Evolutionary conservation across 768 basidiomycete species (phyloP).

Genomic region (Candolleomyces aberdarensis): DNA sequence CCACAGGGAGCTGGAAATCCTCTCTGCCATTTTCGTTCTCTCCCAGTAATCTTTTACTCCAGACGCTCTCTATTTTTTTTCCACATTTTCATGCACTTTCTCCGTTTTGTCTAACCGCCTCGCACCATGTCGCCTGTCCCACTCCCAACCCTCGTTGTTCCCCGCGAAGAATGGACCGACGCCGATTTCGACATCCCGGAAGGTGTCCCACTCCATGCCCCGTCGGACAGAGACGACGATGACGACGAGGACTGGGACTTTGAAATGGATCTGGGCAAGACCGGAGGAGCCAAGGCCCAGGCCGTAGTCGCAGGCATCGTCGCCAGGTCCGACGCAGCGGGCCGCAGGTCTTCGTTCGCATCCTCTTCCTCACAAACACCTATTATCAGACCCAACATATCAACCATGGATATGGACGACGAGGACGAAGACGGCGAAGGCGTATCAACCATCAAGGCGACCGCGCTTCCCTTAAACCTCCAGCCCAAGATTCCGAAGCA

Average conservation of each 20-base stretch:
- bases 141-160: constrained; percentile 48
- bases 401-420: constrained; percentile 47
- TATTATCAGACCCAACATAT: constrained; percentile 66
- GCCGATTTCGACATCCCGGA: constrained; percentile 86
- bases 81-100: neutral
- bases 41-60: constrained; percentile 3
- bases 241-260: constrained; percentile 85
- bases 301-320: constrained; percentile 35
- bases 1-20: constrained; percentile 5
- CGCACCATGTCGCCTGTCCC: constrained; percentile 54
- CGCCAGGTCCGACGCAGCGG: constrained; percentile 30
- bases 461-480: constrained; percentile 35
- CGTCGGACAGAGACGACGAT: constrained; percentile 63
- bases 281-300: constrained; percentile 47
- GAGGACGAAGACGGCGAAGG: constrained; percentile 79
- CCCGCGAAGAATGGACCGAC: constrained; percentile 82
- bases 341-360: constrained; percentile 16
- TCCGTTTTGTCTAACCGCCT: neutral
- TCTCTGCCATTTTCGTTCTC: constrained; percentile 8
- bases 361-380: constrained; percentile 39
- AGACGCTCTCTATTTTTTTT: constrained; percentile 10
- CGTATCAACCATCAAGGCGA: constrained; percentile 79
- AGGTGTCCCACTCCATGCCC: constrained; percentile 61
- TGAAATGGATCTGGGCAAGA: constrained; percentile 66
- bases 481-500: constrained; percentile 34